These are phyloP conservation scores for Chernovozyma aurita DNA, from an alignment of 1,139 yeast genomes.

Conservation along the genomic window DNA sequence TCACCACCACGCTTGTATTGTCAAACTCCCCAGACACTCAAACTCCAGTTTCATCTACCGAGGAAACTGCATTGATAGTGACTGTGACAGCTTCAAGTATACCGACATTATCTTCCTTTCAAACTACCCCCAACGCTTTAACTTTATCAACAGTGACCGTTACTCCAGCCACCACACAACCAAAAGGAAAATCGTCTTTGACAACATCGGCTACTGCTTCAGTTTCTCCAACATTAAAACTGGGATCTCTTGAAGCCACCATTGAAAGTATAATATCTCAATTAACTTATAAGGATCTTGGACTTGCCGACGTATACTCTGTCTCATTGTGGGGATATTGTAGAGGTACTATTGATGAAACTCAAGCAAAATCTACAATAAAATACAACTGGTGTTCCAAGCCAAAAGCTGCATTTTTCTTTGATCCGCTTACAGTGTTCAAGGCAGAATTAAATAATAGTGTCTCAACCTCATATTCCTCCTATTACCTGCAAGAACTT, in stretches of 20 bases:
- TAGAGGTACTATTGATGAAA: conserved; percentile 34
- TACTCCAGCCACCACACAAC: too few relatives aligned
- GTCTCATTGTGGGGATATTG: conserved; percentile 76
- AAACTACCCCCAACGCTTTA: too few relatives aligned
- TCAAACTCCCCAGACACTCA: too few relatives aligned
- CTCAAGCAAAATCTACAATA: conserved; percentile 28
- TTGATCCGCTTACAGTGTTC: conserved; percentile 51
- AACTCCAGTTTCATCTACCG: too few relatives aligned
- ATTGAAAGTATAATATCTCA: neutral
- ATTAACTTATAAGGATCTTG: conserved; percentile 28
- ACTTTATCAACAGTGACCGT: too few relatives aligned
- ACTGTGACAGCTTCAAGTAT: too few relatives aligned
- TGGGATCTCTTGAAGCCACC: neutral
- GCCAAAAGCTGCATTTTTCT: conserved; percentile 42
- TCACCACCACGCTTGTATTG: too few relatives aligned
- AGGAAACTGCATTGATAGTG: too few relatives aligned
- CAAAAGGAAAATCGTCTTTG: too few relatives aligned
- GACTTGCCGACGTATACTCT: conserved; percentile 58
- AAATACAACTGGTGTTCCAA: conserved; percentile 53
- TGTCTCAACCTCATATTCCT: conserved; percentile 17
- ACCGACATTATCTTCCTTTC: too few relatives aligned
- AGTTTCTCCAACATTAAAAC: neutral
- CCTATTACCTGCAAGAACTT: conserved; percentile 9
- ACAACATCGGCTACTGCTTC: neutral
- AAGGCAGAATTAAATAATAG: conserved; percentile 35